Percentiles rank a stretch among this genome's conserved stretches.
phyloP scores from a whole-genome alignment of 1,284 basidiomycete species.

The Trametes sp. region DNA sequence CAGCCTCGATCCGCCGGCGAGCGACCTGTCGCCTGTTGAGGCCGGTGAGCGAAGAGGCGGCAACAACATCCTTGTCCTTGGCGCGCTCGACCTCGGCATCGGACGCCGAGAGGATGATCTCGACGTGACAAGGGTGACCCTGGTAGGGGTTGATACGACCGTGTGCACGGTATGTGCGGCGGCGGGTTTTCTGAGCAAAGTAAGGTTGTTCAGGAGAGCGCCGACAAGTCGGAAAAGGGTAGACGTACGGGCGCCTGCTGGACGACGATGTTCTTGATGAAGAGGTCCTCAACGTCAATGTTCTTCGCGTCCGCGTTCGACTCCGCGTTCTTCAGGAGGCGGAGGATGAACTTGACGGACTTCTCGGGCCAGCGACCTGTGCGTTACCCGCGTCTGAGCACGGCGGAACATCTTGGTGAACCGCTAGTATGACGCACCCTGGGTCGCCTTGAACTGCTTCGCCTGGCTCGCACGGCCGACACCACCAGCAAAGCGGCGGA shows the following conservation, averaged over 20 bases:
- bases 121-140: constrained; percentile 94
- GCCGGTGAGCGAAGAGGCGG: constrained; percentile 58
- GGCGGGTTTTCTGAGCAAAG: constrained; percentile 88
- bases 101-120: constrained; percentile 86
- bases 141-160: constrained; percentile 94
- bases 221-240: not conserved
- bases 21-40: constrained; percentile 86
- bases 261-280: constrained; percentile 97
- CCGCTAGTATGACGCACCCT: constrained; percentile 66
- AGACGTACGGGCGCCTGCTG: constrained; percentile 93
- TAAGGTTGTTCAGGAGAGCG: constrained; percentile 9
- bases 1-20: constrained; percentile 84
- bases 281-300: constrained; percentile 90
- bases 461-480: constrained; percentile 98
- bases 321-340: constrained; percentile 98
- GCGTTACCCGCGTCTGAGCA: not conserved
- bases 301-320: constrained; percentile 99
- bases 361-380: constrained; percentile 99
- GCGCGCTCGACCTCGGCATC: constrained; percentile 89
- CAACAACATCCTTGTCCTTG: constrained; percentile 78
- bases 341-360: constrained; percentile 95
- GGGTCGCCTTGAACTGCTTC: constrained; percentile 96
- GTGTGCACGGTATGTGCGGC: constrained; percentile 99
- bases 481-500: constrained; percentile 96
- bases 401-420: no score